Evolutionary conservation across 352 stramenopile species (phyloP).

Genomic region (Globisporangium orthogonon): DNA sequence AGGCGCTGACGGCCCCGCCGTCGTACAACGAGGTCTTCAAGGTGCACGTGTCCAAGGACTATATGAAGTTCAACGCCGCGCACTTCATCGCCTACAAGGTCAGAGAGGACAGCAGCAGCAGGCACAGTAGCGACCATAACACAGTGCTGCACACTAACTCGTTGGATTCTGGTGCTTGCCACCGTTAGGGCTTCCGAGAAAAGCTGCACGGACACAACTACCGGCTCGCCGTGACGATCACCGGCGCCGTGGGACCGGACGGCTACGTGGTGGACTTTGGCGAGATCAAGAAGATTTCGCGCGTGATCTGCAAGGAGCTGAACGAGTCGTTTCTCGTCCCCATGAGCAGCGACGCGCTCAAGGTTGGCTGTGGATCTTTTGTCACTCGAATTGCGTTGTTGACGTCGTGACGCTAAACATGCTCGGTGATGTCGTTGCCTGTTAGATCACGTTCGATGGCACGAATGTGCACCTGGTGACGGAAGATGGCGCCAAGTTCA

Average conservation of each 20-base stretch:
- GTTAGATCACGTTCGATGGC: constrained; percentile 77
- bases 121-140: no score
- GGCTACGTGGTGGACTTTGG: constrained; percentile 98
- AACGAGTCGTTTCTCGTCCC: constrained; percentile 98
- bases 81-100: constrained; percentile 90
- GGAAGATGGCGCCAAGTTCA: constrained; percentile 94
- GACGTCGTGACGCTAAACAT: not conserved
- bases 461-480: constrained; percentile 90
- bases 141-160: not conserved
- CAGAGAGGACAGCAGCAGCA: not conserved
- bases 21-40: constrained; percentile 77
- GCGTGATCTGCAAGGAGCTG: constrained; percentile 93
- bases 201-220: constrained; percentile 98
- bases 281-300: constrained; percentile 94
- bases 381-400: not conserved
- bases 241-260: constrained; percentile 82
- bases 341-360: constrained; percentile 91
- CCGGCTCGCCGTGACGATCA: constrained; percentile 89
- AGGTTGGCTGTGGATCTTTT: constrained; percentile 24
- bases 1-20: constrained; percentile 4
- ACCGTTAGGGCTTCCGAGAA: constrained; percentile 88
- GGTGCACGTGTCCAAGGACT: constrained; percentile 86
- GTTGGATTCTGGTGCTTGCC: constrained; percentile 1
- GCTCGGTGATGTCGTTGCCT: not conserved
- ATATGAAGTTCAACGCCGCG: constrained; percentile 90